Evolutionary conservation across 306 rosid species (phyloP).

Genomic region (Arachis hypogaea): DNA sequence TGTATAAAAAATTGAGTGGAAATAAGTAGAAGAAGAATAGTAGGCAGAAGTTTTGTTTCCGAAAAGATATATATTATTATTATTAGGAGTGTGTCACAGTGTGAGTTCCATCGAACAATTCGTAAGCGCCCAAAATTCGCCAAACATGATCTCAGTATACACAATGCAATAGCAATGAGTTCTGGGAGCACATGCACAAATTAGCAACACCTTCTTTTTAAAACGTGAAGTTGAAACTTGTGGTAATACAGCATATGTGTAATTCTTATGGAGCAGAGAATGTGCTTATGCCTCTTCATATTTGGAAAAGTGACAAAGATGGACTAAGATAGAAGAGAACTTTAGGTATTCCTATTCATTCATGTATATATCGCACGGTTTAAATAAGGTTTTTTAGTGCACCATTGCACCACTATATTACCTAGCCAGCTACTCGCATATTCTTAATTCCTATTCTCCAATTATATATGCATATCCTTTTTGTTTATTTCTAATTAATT

Average conservation of each 20-base stretch:
- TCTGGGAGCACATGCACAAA: conserved; percentile 42
- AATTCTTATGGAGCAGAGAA: conserved; percentile 39
- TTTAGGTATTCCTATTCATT: conserved; percentile 32
- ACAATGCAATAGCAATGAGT: conserved; percentile 20
- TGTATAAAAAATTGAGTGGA: too few species aligned
- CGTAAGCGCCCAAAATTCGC: conserved; percentile 34
- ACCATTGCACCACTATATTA: neutral
- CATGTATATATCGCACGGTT: conserved; percentile 50
- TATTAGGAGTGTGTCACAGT: neutral
- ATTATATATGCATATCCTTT: neutral
- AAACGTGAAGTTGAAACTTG: conserved; percentile 49
- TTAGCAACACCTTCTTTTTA: conserved; percentile 40
- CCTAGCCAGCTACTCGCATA: neutral
- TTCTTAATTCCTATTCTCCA: neutral
- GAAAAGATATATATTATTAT: neutral
- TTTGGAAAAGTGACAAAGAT: conserved; percentile 55
- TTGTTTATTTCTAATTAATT: neutral
- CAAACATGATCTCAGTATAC: conserved; percentile 32
- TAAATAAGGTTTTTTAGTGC: conserved; percentile 42
- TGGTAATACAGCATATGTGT: conserved; percentile 43
- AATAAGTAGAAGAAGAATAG: too few species aligned
- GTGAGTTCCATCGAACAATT: neutral
- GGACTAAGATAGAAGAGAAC: conserved; percentile 41
- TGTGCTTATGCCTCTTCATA: conserved; percentile 47
- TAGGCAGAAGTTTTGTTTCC: conserved; percentile 16